Evolutionary conservation across 202 grass and related monocot species (phyloP), one percentile per base, ranked within the genome.

Genomic region (Zizania palustris): DNA sequence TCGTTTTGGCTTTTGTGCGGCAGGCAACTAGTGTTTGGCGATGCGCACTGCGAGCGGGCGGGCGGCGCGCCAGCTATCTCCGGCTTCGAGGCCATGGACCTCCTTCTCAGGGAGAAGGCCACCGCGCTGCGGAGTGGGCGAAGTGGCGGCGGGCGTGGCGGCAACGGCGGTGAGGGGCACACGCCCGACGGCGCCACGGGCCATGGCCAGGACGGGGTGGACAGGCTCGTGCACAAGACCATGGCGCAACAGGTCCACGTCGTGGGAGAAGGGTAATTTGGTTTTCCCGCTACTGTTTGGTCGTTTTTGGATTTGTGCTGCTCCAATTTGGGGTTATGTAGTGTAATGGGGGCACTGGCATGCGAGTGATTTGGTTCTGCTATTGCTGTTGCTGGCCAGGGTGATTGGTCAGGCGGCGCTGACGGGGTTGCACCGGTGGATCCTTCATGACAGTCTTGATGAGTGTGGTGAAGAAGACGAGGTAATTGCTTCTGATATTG

Each of bases 11-110:
- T 75, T 75, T 42, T 50, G 57, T 39, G 66, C 21, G 19, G 21
- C 60, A 86, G 84, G 84, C 65, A 86, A 71, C 71, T 86, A 63
- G 78, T 86, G 40, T 86, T 78, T 78, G 84, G 71, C 21, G 78
- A 86, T 81, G 84, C 78, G 16, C 73, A 82, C 34, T 72, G 71
- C 20, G 84, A 82, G 67, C 49, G 65, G 68, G 34, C 41, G 54
- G 65, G 39, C 34, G 45, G 75, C 20, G 28, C 61, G 46, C 80
- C 83, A 21, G 66, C 39, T 11, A 77, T 86, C 59, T 86, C 84
- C 11, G 84, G 84, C 36, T 76, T 82, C 68, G 84, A 86, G 46
- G 84, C 72, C 42, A 82, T 82, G 84, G 77, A 86, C 80, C 75
- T 86, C 67, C 77, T 86, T 16, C 77, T 86, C 44, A 86, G 82